Evolutionary conservation across 2,329 filamentous ascomycete genomes (phyloP).

Genomic region (Fusarium fracticaudum): DNA sequence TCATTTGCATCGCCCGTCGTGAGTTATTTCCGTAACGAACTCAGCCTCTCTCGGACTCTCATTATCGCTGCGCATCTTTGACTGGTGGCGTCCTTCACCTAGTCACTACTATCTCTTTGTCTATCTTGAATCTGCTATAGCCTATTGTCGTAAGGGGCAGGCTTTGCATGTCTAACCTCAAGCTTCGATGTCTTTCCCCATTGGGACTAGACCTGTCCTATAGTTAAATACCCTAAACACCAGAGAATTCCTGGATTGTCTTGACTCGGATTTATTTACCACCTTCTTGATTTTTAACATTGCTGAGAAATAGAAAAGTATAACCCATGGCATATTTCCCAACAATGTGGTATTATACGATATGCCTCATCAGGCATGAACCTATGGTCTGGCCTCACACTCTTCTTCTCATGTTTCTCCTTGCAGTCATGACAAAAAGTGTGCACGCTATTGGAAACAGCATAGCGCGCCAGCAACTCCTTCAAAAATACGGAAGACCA

Average conservation of each 20-base stretch:
- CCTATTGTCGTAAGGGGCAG: fast-evolving
- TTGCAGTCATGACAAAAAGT: too few relatives aligned
- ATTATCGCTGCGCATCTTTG: neutral
- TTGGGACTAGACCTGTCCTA: fast-evolving
- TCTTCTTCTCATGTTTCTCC: too few relatives aligned
- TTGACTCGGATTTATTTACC: fast-evolving
- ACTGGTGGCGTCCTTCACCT: neutral
- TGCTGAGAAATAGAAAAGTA: neutral
- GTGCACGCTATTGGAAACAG: too few relatives aligned
- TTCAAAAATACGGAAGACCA: neutral
- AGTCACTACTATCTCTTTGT: fast-evolving
- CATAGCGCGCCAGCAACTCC: neutral
- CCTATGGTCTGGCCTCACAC: too few relatives aligned
- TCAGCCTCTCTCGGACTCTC: neutral
- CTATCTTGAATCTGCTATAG: neutral
- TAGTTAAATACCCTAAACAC: neutral
- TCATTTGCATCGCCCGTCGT: neutral
- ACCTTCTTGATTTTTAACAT: fast-evolving
- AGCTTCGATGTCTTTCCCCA: fast-evolving
- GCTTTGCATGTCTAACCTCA: neutral
- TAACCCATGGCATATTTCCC: neutral
- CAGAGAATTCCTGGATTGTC: fast-evolving
- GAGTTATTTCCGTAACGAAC: neutral
- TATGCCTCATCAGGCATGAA: neutral
- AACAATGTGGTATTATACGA: too few relatives aligned